These are phyloP conservation scores for Gonium pectorale DNA, from an alignment of 139 green algal genomes.

Conservation along the genomic window DNA sequence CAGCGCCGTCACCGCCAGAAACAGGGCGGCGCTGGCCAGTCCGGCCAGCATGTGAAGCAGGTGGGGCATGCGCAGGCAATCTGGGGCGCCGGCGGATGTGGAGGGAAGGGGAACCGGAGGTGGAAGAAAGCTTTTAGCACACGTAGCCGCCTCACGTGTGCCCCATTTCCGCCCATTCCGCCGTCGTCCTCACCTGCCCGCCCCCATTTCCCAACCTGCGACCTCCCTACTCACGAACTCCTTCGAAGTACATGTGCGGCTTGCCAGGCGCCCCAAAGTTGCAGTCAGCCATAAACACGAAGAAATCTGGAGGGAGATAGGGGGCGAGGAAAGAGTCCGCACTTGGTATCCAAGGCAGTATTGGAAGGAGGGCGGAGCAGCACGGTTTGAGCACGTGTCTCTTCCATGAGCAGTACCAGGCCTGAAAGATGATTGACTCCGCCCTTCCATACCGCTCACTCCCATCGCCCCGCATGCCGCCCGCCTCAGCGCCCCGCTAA, in stretches of 20 bases:
- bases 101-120: neutral
- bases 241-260: neutral
- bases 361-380: neutral
- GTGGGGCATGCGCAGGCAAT: slow-evolving; percentile 57
- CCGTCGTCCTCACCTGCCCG: too few relatives aligned
- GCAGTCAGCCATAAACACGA: slow-evolving; percentile 31
- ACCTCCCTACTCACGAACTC: neutral
- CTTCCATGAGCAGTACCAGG: too few relatives aligned
- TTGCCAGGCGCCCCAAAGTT: neutral
- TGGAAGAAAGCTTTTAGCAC: neutral
- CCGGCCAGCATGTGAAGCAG: slow-evolving; percentile 39
- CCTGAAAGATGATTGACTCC: too few relatives aligned
- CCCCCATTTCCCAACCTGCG: neutral
- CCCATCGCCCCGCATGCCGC: too few relatives aligned
- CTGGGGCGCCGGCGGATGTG: slow-evolving; percentile 8
- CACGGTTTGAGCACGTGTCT: neutral
- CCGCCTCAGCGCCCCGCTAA: neutral
- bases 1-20: slow-evolving; percentile 28
- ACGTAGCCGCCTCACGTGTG: neutral
- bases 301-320: slow-evolving; percentile 1
- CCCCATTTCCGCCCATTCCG: neutral
- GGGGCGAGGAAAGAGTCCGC: neutral
- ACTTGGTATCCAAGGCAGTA: too few relatives aligned
- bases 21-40: neutral
- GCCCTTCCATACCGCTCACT: too few relatives aligned